These are phyloP conservation scores for Phytophthora constricta DNA, from an alignment of 352 stramenopile genomes.

Conservation along the genomic window DNA sequence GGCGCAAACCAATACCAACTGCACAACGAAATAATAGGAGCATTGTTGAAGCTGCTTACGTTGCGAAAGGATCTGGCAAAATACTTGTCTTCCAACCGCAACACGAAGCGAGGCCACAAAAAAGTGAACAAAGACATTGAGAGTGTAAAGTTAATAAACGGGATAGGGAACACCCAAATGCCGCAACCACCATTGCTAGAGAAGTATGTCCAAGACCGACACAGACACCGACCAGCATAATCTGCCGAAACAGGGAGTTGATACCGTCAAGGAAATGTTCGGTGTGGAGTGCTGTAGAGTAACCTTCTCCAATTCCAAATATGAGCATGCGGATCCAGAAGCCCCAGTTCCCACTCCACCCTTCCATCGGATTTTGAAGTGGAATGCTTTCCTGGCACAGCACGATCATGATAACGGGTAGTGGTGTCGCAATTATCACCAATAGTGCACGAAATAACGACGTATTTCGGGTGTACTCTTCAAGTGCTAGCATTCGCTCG, in stretches of 20 bases:
- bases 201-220: background rate
- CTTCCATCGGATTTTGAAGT: conserved; percentile 30
- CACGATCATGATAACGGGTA: conserved; percentile 30
- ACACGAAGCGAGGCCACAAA: background rate
- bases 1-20: conserved; percentile 8
- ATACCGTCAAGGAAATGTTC: conserved; percentile 6
- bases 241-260: background rate
- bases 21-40: background rate
- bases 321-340: conserved; percentile 25
- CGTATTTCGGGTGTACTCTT: conserved; percentile 34
- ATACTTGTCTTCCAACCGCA: background rate
- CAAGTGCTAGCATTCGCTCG: conserved; percentile 37
- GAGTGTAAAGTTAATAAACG: conserved; percentile 4
- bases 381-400: conserved; percentile 33
- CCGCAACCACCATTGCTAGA: conserved; percentile 5
- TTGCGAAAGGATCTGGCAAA: conserved; percentile 7
- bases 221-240: background rate
- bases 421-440: conserved; percentile 27
- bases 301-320: conserved; percentile 3
- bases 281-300: background rate
- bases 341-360: conserved; percentile 26
- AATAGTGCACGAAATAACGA: conserved; percentile 19
- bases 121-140: conserved; percentile 6
- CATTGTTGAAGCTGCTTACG: background rate
- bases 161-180: conserved; percentile 6